These are phyloP conservation scores for Suhomyces guaymorum DNA, from an alignment of 1,139 yeast species.

Conservation along the genomic window DNA sequence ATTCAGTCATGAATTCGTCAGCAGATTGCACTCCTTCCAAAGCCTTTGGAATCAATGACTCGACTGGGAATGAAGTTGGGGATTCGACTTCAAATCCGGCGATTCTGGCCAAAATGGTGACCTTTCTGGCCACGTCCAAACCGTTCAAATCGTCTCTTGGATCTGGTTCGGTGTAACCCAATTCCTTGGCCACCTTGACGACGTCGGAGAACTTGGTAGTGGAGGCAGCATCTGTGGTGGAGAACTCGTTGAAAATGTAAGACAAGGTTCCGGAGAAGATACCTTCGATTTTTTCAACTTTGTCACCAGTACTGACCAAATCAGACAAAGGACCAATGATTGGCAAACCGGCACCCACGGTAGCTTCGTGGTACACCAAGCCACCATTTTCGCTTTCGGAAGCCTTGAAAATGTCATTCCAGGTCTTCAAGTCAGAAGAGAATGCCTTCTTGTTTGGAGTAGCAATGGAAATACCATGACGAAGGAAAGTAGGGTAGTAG, in stretches of 20 bases:
- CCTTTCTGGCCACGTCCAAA: conserved; percentile 96
- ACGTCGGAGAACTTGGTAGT: conserved; percentile 82
- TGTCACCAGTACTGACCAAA: conserved; percentile 87
- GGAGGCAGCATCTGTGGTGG: conserved; percentile 59
- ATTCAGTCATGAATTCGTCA: conserved; percentile 73
- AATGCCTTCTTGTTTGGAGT: conserved; percentile 98
- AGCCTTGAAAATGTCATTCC: conserved; percentile 71
- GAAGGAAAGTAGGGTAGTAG: conserved; percentile 70
- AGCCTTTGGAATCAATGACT: conserved; percentile 85
- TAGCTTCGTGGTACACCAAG: conserved; percentile 93
- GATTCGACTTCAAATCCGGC: conserved; percentile 83
- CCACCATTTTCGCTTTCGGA: conserved; percentile 61
- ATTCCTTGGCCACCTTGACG: conserved; percentile 79
- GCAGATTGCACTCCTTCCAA: conserved; percentile 74
- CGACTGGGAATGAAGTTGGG: conserved; percentile 96
- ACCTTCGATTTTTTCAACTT: conserved; percentile 88
- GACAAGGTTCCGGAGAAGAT: conserved; percentile 95
- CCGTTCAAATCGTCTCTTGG: conserved; percentile 99
- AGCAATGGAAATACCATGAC: conserved; percentile 85
- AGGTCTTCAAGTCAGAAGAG: conserved; percentile 70
- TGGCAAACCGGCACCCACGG: conserved; percentile 99
- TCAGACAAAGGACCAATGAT: conserved; percentile 86
- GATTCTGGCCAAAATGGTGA: conserved; percentile 90
- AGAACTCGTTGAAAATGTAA: conserved; percentile 92
- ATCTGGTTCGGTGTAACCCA: conserved; percentile 98